Evolutionary conservation across 768 basidiomycete species (phyloP).

Genomic region (Auricularia sp.): DNA sequence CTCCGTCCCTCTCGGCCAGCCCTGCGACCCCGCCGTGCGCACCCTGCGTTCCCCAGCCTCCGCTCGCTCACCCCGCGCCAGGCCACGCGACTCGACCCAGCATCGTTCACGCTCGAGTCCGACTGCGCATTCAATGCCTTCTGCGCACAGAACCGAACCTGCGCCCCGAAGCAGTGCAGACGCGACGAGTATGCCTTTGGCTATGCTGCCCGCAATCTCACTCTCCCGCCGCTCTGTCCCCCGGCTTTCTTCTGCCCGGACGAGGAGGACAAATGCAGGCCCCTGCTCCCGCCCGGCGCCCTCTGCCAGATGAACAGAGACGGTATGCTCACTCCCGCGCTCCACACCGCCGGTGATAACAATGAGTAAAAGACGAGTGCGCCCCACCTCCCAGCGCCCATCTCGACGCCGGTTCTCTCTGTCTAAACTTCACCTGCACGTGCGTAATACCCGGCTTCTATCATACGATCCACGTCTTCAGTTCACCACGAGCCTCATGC

Average conservation of each 20-base stretch:
- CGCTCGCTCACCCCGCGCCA: not conserved
- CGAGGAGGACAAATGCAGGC: constrained; percentile 62
- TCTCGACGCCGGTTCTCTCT: constrained; percentile 42
- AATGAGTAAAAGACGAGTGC: constrained; percentile 54
- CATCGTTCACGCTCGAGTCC: constrained; percentile 67
- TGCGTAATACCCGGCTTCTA: constrained; percentile 23
- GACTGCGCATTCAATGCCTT: constrained; percentile 67
- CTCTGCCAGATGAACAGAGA: constrained; percentile 81
- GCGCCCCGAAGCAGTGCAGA: constrained; percentile 59
- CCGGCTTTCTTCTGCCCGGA: constrained; percentile 71
- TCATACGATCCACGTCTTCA: not conserved
- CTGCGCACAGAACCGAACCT: constrained; percentile 49
- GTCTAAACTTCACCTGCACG: constrained; percentile 78
- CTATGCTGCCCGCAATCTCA: constrained; percentile 30
- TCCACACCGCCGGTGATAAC: no score
- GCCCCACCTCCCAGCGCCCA: constrained; percentile 46
- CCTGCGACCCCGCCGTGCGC: constrained; percentile 32
- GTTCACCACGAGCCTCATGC: not conserved
- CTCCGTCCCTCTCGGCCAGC: constrained; percentile 30
- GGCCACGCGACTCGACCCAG: constrained; percentile 43
- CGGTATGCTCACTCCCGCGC: constrained; percentile 36
- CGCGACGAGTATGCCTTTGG: constrained; percentile 71
- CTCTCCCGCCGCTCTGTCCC: constrained; percentile 51
- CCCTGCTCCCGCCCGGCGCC: constrained; percentile 49
- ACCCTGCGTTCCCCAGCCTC: not conserved